phyloP scores from a whole-genome alignment of 2,329 filamentous ascomycete species.

The Venturia oleaginea region DNA sequence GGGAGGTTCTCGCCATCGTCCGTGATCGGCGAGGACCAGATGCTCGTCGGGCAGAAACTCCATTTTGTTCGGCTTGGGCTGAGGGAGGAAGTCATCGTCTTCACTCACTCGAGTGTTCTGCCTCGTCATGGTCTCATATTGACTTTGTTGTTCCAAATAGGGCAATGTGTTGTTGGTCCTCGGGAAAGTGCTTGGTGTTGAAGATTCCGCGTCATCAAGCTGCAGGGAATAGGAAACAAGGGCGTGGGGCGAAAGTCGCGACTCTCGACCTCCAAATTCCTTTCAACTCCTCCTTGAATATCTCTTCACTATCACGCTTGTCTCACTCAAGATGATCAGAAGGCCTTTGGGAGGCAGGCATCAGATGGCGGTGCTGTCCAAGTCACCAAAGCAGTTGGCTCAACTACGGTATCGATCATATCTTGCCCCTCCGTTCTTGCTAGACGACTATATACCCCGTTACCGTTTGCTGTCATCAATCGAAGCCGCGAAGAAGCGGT shows the following conservation, averaged over 20 bases:
- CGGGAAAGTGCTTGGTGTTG: neutral
- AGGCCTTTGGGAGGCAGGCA: neutral
- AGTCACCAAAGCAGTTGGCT: neutral
- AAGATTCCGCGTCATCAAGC: neutral
- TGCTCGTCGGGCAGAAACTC: neutral
- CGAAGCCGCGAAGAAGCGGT: constrained; percentile 65
- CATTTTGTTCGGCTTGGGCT: neutral
- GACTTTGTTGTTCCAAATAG: neutral
- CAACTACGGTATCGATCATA: constrained; percentile 19
- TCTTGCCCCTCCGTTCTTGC: constrained; percentile 57
- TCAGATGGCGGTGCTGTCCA: neutral
- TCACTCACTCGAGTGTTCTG: neutral
- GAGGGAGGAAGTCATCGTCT: neutral
- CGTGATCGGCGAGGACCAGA: neutral
- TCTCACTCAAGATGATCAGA: constrained; percentile 1
- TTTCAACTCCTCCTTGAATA: neutral
- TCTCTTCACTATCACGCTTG: neutral
- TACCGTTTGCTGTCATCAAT: constrained; percentile 60
- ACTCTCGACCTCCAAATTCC: neutral
- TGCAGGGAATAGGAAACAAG: neutral
- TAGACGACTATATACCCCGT: constrained; percentile 63
- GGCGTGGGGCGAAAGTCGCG: too few species aligned
- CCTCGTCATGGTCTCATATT: neutral
- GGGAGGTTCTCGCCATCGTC: constrained; percentile 6
- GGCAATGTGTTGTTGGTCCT: neutral